A percentile compares a stretch with the other conserved stretches of the same genome.
These are phyloP conservation scores for Russula brevipes DNA, from an alignment of 768 basidiomycete genomes.

Conservation along the genomic window DNA sequence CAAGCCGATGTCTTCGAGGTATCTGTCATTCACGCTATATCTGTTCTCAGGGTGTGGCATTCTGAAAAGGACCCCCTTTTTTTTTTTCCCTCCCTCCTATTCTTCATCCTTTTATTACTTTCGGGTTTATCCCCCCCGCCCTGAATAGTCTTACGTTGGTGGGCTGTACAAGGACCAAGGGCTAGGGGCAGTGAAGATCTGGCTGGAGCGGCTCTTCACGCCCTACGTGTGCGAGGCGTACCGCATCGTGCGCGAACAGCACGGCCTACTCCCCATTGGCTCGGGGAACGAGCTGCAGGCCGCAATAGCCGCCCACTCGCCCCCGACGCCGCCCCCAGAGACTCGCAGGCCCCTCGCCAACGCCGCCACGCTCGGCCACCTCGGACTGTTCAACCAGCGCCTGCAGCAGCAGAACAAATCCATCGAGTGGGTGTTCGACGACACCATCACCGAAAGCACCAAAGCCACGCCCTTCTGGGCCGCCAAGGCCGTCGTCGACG, in stretches of 20 bases:
- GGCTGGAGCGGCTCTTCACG: conserved; percentile 58
- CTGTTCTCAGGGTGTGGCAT: neutral
- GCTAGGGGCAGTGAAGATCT: conserved; percentile 46
- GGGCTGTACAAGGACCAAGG: conserved; percentile 71
- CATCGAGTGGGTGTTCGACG: conserved; percentile 70
- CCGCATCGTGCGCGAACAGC: conserved; percentile 54
- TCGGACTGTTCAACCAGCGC: conserved; percentile 76
- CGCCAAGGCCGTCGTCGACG: conserved; percentile 59
- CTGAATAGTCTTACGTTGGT: conserved; percentile 65
- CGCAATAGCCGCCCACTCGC: conserved; percentile 23
- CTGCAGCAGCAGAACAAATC: conserved; percentile 51
- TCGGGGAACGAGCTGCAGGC: conserved; percentile 30
- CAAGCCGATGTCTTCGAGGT: conserved; percentile 80
- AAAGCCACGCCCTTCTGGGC: conserved; percentile 75
- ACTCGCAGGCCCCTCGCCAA: conserved; percentile 1
- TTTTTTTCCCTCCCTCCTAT: neutral
- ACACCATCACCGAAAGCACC: conserved; percentile 42
- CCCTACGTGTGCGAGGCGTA: conserved; percentile 65
- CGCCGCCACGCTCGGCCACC: conserved; percentile 49
- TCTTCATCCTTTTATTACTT: neutral
- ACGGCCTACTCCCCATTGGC: conserved; percentile 51
- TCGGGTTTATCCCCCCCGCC: neutral
- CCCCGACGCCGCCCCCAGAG: conserved; percentile 22
- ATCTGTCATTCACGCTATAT: conserved; percentile 13
- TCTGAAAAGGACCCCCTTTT: neutral